phyloP scores from a whole-genome alignment of 129 eudicot genomes.

The Flaveria robusta region DNA sequence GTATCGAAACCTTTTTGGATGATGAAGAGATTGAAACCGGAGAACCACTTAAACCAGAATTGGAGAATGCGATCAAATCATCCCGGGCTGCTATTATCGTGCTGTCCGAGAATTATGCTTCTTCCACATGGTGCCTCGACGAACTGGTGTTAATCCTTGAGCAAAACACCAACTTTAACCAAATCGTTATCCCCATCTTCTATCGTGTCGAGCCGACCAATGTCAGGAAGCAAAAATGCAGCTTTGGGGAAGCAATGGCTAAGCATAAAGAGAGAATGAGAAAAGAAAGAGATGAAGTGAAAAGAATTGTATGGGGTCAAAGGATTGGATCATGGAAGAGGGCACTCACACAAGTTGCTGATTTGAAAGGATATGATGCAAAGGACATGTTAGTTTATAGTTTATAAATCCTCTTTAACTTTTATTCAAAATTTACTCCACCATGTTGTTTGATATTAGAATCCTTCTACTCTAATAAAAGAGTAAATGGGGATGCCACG shows the following conservation, averaged over 20 bases:
- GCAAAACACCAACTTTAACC: neutral
- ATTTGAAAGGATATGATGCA: neutral
- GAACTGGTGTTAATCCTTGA: conserved; percentile 8
- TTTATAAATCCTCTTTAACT: neutral
- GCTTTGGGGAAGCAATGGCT: conserved; percentile 1
- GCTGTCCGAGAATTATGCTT: neutral
- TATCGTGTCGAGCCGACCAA: conserved; percentile 20
- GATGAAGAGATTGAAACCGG: conserved; percentile 16
- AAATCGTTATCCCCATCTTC: neutral
- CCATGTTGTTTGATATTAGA: too few species aligned
- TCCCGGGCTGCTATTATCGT: neutral
- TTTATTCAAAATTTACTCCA: neutral
- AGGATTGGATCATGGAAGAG: neutral
- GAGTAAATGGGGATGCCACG: too few species aligned
- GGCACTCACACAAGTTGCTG: conserved; percentile 7
- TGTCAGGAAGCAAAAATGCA: conserved; percentile 15
- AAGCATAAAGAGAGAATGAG: neutral
- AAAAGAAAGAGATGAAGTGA: neutral
- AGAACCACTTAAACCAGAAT: neutral
- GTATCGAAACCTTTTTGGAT: neutral
- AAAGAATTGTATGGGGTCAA: conserved; percentile 5
- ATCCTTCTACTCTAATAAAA: too few species aligned
- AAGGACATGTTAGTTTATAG: neutral
- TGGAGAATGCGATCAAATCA: conserved; percentile 11
- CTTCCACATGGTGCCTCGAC: conserved; percentile 1